A percentile compares a stretch with the other conserved stretches of the same genome.
phyloP scores from a whole-genome alignment of 805 yeast genomes.

The Metschnikowia sp. region DNA sequence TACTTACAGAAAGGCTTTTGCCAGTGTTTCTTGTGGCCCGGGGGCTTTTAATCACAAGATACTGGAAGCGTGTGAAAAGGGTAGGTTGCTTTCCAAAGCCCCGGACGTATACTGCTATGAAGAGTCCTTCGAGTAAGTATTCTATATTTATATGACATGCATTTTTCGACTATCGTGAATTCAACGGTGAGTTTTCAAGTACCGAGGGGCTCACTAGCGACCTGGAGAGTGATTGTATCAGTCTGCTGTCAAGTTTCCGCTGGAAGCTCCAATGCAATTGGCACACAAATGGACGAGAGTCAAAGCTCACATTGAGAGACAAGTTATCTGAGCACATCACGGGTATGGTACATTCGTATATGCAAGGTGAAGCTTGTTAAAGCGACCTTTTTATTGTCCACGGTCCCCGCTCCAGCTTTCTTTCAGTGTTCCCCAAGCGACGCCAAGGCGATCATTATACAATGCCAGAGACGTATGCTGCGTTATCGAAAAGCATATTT shows the following conservation, averaged over 20 bases:
- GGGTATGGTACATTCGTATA: constrained; percentile 42
- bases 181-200: too few relatives aligned
- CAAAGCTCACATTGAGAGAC: constrained; percentile 21
- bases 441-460: constrained; percentile 37
- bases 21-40: constrained; percentile 43
- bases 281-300: constrained; percentile 2
- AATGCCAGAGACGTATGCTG: constrained; percentile 48
- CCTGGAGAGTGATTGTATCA: too few relatives aligned
- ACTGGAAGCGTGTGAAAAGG: constrained; percentile 27
- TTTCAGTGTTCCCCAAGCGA: constrained; percentile 23
- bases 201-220: too few relatives aligned
- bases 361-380: constrained; percentile 37
- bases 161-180: too few relatives aligned
- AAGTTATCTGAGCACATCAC: constrained; percentile 41
- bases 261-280: too few relatives aligned
- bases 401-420: constrained; percentile 8
- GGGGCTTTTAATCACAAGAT: constrained; percentile 26
- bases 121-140: constrained; percentile 24
- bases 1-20: constrained; percentile 27
- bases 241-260: too few relatives aligned
- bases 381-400: constrained; percentile 36
- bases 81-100: constrained; percentile 23
- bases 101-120: constrained; percentile 43
- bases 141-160: background rate
- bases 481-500: constrained; percentile 52